phyloP scores from a whole-genome alignment of 192 early-diverging fungal genomes.

The Polychytrium aggregatum region DNA sequence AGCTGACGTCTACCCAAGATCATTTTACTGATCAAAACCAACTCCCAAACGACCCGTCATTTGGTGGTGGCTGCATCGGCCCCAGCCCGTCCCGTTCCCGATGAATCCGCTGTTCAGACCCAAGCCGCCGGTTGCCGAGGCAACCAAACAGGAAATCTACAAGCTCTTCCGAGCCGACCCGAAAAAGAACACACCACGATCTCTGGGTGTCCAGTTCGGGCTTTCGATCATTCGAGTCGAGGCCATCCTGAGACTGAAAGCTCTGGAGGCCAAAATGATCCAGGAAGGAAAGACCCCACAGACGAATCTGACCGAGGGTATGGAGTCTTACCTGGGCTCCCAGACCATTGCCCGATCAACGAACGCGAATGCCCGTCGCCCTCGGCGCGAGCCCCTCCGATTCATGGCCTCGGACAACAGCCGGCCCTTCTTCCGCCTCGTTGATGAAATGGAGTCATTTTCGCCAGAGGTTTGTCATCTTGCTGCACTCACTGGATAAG shows the following conservation, averaged over 20 bases:
- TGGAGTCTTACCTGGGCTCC: constrained; percentile 75
- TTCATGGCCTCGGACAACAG: constrained; percentile 39
- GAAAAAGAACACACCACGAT: constrained; percentile 48
- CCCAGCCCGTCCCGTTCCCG: too few species aligned
- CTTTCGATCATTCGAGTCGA: constrained; percentile 77
- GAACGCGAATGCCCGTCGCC: background rate
- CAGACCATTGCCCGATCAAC: background rate
- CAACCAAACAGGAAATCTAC: constrained; percentile 62
- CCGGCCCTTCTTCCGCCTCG: constrained; percentile 65
- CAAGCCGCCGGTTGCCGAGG: constrained; percentile 59
- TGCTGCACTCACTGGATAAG: too few species aligned
- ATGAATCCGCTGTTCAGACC: constrained; percentile 82
- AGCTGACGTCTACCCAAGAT: too few species aligned
- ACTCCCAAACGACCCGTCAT: too few species aligned
- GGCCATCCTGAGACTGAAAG: constrained; percentile 84
- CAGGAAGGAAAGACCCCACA: constrained; percentile 45
- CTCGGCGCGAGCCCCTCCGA: constrained; percentile 18
- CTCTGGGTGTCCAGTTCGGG: constrained; percentile 55
- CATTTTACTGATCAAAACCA: too few species aligned
- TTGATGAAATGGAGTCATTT: constrained; percentile 70
- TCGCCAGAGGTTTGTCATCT: constrained; percentile 46
- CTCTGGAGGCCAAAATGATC: constrained; percentile 62
- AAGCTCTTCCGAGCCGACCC: constrained; percentile 47
- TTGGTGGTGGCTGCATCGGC: too few species aligned
- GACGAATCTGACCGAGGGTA: constrained; percentile 58